Base-by-base conservation (phyloP, 1,139 yeast genomes). In the Citeromyces siamensis region DNA sequence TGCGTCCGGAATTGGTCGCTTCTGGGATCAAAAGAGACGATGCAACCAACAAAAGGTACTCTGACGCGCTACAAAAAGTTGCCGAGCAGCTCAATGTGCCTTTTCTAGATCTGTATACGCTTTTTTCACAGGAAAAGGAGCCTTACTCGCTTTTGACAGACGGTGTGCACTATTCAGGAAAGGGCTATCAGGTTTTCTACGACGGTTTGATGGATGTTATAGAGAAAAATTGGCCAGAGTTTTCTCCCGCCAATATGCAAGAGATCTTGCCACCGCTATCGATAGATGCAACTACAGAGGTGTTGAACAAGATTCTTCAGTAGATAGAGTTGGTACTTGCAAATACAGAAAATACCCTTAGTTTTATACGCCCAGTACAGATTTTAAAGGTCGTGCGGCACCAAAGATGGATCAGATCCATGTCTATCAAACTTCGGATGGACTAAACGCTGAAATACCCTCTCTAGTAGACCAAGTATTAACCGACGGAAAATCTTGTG, bases 151-250 rank as follows among this genome's bases (percentile, higher is more conserved):
- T 47, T 22, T 40, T 51, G 3, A 12, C 38, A 5, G 59, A 54
- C 35, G 94, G 94, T 0, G 56, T 84, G 33, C 95, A 84, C 52
- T 78, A 66, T 50, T 64, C 71, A 2, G 73, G 76, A 0, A 50
- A 55, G n/a, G 84, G 77, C 0, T 82, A 82, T 52, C 55, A 58
- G 40, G 41, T 81, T 2, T 52, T 75, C 43, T 77, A 54, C 46
- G 57, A 66, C 9, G 64, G 56, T 27, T 40, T 79, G 8, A 42
- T 62, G 37, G 44, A 52, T 8, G 48, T 58, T 2, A 71, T 79
- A 20, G 46, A 52, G 2, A 38, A 42, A 1, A 34, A 50, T 14
- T 77, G 66, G 46, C 81, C 84, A 0, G 71, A 74, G 21, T 52
- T 58, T 3, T 44, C 54, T 2, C 66, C 75, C 0, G 62, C 58